Base-by-base conservation (phyloP, 495 filamentous ascomycete genomes). In the Bombardia bombarda region DNA sequence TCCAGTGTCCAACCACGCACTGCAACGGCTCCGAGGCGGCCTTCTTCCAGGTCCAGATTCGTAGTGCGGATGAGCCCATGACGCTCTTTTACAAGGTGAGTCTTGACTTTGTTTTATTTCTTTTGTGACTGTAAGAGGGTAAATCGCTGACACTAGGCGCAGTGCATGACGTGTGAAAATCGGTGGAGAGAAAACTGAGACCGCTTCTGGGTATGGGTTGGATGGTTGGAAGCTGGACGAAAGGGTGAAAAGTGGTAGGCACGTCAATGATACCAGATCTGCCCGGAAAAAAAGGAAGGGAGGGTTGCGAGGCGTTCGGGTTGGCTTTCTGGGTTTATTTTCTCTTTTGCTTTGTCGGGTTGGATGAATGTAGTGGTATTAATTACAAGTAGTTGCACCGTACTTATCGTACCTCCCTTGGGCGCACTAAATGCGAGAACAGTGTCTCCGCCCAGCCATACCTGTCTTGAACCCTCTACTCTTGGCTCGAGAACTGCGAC, bases 51-150 rank as follows among this genome's bases (percentile, higher is more conserved):
- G 80, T 96, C 53, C 92, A 98, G 75, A 97, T 95, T 67, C 82
- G 92, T 45, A 94, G 87, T 69, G 92, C 93, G 31, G 92, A 98
- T 67, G 92, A 98, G 73, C 92, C 92, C 40, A 95, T 95, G 88
- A 98, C 92, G 36, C 86, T 76, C 31, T 97, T 98, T 65, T 90
- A 83, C 61, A 89, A 86, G 84, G 87, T 90, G 50, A 40, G 72
- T 24, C 17, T 32, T 44, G n/a, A 42, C 12, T 12, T 28, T 12
- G 25, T 12, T 28, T 28, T n/a, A n/a, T n/a, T n/a, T n/a, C n/a
- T n/a, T n/a, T n/a, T n/a, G n/a, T n/a, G n/a, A n/a, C n/a, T 26
- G 24, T 6, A 26, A 34, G n/a, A 34, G 12, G 17, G 32, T 9
- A 34, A 3, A 16, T 34, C 1, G 14, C 35, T 23, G 35, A 21